Conservation (phyloP, 306 rosid species). For the Citrullus amarus region DNA sequence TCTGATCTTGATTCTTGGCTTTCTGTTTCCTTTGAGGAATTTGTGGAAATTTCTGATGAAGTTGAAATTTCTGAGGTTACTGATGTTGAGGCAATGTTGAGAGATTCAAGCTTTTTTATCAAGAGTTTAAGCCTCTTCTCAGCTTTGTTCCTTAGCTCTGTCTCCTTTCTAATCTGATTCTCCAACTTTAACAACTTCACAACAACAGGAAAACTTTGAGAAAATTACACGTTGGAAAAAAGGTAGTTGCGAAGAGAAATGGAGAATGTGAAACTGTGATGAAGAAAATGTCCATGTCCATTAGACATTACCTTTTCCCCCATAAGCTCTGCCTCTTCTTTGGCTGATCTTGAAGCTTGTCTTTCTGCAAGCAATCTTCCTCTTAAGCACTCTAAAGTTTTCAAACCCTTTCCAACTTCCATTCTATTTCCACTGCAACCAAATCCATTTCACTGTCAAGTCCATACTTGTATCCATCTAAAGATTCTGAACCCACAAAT, state of each 20-base stretch:
- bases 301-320: slow-evolving; percentile 38
- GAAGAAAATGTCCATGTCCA: neutral
- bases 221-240: neutral
- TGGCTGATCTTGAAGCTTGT: slow-evolving; percentile 72
- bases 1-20: slow-evolving; percentile 16
- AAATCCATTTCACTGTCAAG: slow-evolving; percentile 10
- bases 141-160: slow-evolving; percentile 47
- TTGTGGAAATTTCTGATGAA: slow-evolving; percentile 25
- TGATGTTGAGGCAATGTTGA: slow-evolving; percentile 21
- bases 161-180: slow-evolving; percentile 52
- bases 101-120: slow-evolving; percentile 47
- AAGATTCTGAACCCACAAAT: neutral
- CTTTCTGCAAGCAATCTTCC: slow-evolving; percentile 89
- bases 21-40: slow-evolving; percentile 26
- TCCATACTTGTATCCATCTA: neutral
- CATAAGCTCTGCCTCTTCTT: slow-evolving; percentile 41
- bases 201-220: neutral
- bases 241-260: neutral
- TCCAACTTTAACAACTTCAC: slow-evolving; percentile 57
- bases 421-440: slow-evolving; percentile 33
- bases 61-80: slow-evolving; percentile 30
- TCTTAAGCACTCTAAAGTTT: slow-evolving; percentile 62
- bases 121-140: slow-evolving; percentile 53
- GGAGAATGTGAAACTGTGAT: neutral
- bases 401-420: slow-evolving; percentile 44